phyloP scores from a whole-genome alignment of 345 rosid species.

The Hypericum androsaemum region DNA sequence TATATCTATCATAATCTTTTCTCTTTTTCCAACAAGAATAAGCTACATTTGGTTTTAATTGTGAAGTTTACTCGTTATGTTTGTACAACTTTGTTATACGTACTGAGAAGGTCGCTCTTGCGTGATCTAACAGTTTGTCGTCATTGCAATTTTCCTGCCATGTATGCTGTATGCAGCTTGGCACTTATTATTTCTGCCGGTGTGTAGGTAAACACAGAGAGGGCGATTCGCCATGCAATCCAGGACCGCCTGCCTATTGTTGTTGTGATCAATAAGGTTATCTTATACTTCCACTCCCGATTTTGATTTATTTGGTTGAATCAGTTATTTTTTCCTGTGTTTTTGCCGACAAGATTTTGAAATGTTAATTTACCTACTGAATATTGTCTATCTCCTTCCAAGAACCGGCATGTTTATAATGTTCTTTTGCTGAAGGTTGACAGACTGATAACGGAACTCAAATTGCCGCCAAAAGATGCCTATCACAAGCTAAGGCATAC shows the following conservation, averaged over 20 bases:
- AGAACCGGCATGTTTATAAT: not conserved
- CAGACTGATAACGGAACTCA: constrained; percentile 87
- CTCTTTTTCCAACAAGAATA: too few species aligned
- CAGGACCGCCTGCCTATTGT: constrained; percentile 89
- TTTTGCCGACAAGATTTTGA: constrained; percentile 6
- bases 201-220: constrained; percentile 83
- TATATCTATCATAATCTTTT: constrained; percentile 1
- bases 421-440: constrained; percentile 53
- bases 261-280: constrained; percentile 89
- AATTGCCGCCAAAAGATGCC: constrained; percentile 96
- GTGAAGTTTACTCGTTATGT: constrained; percentile 20
- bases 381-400: too few species aligned
- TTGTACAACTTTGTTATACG: not conserved
- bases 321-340: not conserved
- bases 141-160: too few species aligned
- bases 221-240: constrained; percentile 95
- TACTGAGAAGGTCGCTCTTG: too few species aligned
- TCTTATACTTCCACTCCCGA: not conserved
- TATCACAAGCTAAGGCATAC: constrained; percentile 94
- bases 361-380: constrained; percentile 41
- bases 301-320: constrained; percentile 1
- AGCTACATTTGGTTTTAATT: too few species aligned
- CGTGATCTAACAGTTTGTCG: too few species aligned
- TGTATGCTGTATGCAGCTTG: not conserved
- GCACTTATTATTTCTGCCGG: constrained; percentile 5